Base-by-base conservation (phyloP, 2,329 filamentous ascomycete genomes). In the Fusarium veterinarium region DNA sequence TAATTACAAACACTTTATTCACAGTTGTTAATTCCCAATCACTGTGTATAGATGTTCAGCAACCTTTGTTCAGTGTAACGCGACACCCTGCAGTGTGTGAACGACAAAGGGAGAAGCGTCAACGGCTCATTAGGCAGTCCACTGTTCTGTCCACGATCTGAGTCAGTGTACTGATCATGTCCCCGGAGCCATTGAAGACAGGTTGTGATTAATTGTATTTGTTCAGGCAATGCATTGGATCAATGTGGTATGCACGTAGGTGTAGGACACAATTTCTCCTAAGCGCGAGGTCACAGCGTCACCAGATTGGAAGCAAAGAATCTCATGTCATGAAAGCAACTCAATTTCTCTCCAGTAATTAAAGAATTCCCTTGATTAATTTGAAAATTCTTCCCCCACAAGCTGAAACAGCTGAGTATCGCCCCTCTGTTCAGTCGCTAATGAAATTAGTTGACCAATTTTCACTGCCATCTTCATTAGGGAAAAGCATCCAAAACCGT, bases 11-110 rank as follows among this genome's bases (percentile, higher is more conserved):
- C 0, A 3, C 20, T 40, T 6, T 19, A 14, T 30, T 31, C 37
- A 42, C 37, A 4, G 20, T 5, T 8, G 10, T 20, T 8, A 0
- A 14, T 10, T 2, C 13, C 6, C 0, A 5, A 13, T 53, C 23
- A 23, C 14, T 12, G 23, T 0, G 9, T 14, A 4, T 6, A 31
- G 1, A 7, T 20, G 3, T 8, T n/a, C 12, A 20, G 17, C 7
- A 17, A 3, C 8, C 3, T 13, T 41, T 19, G 5, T 19, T 40
- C 20, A 13, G 6, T 41, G 23, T 5, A 19, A 28, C 8, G n/a
- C 0, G 9, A 55, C 2, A 23, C 6, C 2, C 1, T 37, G 48
- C 13, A 37, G n/a, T 5, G 19, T 20, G 13, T 52, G 40, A 41
- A 41, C 4, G 7, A 25, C 6, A 16, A 37, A 51, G 30, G 20